These are phyloP conservation scores for Paramecium bursaria DNA, from an alignment of 73 alveolate species.

Conservation along the genomic window DNA sequence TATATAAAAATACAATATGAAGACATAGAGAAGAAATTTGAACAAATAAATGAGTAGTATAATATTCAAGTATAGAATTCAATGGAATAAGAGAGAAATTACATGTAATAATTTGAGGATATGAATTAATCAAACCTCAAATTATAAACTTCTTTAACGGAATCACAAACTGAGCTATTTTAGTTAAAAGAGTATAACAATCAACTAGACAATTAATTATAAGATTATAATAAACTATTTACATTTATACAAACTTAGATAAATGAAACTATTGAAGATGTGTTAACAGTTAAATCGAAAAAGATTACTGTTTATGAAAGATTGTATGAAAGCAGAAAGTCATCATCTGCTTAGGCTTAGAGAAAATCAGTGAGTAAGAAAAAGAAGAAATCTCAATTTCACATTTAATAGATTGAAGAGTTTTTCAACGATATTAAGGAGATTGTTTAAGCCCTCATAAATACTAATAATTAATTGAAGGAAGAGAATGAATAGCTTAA, in stretches of 20 bases:
- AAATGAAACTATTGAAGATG: slow-evolving; percentile 29
- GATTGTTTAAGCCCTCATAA: slow-evolving; percentile 3
- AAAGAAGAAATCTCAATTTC: slow-evolving; percentile 12
- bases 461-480: slow-evolving; percentile 25
- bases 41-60: slow-evolving; percentile 27
- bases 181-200: neutral
- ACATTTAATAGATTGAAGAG: slow-evolving; percentile 37
- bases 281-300: neutral
- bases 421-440: slow-evolving; percentile 49
- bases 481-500: slow-evolving; percentile 45
- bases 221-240: slow-evolving; percentile 21
- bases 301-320: slow-evolving; percentile 18
- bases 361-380: slow-evolving; percentile 4
- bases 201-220: neutral
- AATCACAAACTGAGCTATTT: neutral
- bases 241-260: slow-evolving; percentile 25
- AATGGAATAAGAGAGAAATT: slow-evolving; percentile 39
- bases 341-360: neutral
- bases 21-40: slow-evolving; percentile 22
- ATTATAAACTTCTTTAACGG: neutral
- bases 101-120: slow-evolving; percentile 28
- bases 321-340: slow-evolving; percentile 55
- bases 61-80: slow-evolving; percentile 26
- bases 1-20: slow-evolving; percentile 34
- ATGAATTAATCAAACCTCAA: slow-evolving; percentile 27